Percentiles rank a stretch among this genome's conserved stretches.
Conservation (phyloP, 768 basidiomycete genomes). For the Lepiota venenata region DNA sequence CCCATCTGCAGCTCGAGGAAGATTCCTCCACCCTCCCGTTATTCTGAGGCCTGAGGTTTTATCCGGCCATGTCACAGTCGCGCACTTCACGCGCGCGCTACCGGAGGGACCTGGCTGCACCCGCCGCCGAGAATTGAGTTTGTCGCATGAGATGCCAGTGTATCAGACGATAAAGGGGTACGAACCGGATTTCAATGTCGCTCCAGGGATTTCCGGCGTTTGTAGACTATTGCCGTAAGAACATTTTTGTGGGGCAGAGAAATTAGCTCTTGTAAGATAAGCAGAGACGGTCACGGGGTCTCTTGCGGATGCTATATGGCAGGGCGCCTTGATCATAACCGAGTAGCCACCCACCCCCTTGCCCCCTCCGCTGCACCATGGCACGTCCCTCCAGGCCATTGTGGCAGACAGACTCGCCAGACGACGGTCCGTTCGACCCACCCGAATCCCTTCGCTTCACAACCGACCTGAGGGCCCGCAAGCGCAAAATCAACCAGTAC, state of each 20-base stretch:
- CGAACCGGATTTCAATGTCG: neutral
- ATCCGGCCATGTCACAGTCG: neutral
- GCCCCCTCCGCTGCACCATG: slow-evolving; percentile 1
- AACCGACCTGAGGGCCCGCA: slow-evolving; percentile 28
- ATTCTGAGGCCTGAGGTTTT: neutral
- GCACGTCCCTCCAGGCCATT: neutral
- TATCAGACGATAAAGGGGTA: neutral
- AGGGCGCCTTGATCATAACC: neutral
- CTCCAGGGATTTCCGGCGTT: neutral
- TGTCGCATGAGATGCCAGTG: neutral
- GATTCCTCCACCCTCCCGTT: neutral
- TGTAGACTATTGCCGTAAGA: neutral
- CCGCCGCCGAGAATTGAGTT: neutral
- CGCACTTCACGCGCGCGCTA: neutral
- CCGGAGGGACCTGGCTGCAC: neutral
- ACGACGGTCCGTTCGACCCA: slow-evolving; percentile 30
- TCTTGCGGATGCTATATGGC: slow-evolving; percentile 1
- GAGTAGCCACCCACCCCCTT: neutral
- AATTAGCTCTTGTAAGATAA: neutral
- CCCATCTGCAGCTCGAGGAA: neutral
- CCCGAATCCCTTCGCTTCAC: slow-evolving; percentile 44
- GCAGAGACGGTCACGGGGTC: neutral
- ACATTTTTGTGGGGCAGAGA: neutral
- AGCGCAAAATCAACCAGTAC: slow-evolving; percentile 68
- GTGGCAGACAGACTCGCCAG: slow-evolving; percentile 3